These are phyloP conservation scores for Hypoxylon lienhwacheense DNA, from an alignment of 495 filamentous ascomycete species.

Conservation along the genomic window DNA sequence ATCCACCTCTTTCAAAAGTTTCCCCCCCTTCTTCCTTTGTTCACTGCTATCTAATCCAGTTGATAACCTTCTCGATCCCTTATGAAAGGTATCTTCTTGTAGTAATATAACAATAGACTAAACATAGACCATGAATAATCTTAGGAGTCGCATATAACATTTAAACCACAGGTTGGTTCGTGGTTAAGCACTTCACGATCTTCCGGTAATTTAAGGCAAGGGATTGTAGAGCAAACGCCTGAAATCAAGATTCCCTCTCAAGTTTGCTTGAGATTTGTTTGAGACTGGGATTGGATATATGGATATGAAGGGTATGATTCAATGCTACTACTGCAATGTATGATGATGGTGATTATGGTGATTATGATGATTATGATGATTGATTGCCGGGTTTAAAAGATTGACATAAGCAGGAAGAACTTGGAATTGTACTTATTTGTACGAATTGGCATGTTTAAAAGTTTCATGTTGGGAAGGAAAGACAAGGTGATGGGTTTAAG, in stretches of 20 bases:
- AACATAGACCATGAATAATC: conserved; percentile 21
- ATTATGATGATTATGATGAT: too few species aligned
- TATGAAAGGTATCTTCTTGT: conserved; percentile 5
- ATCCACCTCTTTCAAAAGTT: conserved; percentile 24
- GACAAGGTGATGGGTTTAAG: conserved; percentile 12
- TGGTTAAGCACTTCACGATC: conserved; percentile 18
- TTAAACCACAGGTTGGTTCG: conserved; percentile 19
- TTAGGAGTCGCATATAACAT: conserved; percentile 19
- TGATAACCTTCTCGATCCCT: conserved; percentile 5
- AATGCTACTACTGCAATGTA: too few species aligned
- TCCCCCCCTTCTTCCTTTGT: conserved; percentile 21
- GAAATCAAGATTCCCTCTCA: too few species aligned
- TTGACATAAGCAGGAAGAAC: too few species aligned
- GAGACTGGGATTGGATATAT: too few species aligned
- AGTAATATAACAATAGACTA: conserved; percentile 8
- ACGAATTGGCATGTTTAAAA: not conserved
- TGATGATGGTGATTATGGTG: too few species aligned
- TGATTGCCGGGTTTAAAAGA: too few species aligned
- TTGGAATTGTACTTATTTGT: too few species aligned
- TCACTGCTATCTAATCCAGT: conserved; percentile 6
- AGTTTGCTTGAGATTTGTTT: too few species aligned
- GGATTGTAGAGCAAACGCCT: too few species aligned
- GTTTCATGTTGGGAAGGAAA: not conserved
- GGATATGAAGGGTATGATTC: too few species aligned
- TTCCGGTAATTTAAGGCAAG: conserved; percentile 13